Evolutionary conservation across 192 early-diverging fungal genomes (phyloP).

Genomic region (Linnemannia elongata): DNA sequence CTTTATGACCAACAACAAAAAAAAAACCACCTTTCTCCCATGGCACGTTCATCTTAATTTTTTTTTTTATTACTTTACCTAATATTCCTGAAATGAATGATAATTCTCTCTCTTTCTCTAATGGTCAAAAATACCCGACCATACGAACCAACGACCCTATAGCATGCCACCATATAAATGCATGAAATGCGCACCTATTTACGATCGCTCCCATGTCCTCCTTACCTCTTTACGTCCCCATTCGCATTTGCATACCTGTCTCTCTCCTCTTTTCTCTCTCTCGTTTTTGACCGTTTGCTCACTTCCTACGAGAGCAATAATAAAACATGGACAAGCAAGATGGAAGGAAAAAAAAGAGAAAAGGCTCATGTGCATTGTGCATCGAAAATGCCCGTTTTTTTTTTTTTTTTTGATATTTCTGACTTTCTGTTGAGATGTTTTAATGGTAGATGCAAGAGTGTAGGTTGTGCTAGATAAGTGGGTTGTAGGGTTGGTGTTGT

Average conservation of each 20-base stretch:
- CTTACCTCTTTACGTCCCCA: neutral
- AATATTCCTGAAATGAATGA: too few relatives aligned
- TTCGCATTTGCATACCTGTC: neutral
- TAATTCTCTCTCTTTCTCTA: neutral
- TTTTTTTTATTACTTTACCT: too few relatives aligned
- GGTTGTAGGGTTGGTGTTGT: too few relatives aligned
- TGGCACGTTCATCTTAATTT: too few relatives aligned
- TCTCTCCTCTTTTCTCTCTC: neutral
- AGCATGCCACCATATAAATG: too few relatives aligned
- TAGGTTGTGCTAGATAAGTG: neutral
- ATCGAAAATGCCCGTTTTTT: neutral
- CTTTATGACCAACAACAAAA: too few relatives aligned
- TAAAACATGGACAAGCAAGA: neutral
- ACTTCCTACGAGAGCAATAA: conserved; percentile 1
- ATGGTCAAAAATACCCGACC: neutral
- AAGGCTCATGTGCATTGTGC: neutral
- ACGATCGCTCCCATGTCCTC: too few relatives aligned
- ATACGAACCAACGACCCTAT: too few relatives aligned
- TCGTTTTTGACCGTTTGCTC: neutral
- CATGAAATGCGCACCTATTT: too few relatives aligned
- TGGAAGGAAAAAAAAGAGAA: neutral
- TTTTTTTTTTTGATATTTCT: neutral
- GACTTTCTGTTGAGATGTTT: neutral
- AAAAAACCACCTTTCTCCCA: too few relatives aligned
- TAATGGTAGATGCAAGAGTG: conserved; percentile 4